phyloP scores from a whole-genome alignment of 2,329 filamentous ascomycete species.

The Verticillium alfalfae region DNA sequence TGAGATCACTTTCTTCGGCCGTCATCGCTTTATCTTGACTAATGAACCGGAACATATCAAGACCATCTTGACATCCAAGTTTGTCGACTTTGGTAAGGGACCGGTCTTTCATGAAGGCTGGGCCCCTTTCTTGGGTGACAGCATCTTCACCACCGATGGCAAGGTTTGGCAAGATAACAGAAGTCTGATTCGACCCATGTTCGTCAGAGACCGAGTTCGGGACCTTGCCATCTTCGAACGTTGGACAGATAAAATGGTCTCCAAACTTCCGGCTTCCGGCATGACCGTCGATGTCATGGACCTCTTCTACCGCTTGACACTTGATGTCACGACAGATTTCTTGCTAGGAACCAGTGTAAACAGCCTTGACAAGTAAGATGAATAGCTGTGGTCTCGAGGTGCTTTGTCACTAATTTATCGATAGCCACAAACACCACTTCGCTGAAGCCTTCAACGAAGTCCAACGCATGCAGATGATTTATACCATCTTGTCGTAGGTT shows the following conservation, averaged over 20 bases:
- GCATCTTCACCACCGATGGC: constrained; percentile 51
- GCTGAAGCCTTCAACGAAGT: constrained; percentile 66
- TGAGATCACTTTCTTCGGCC: constrained; percentile 26
- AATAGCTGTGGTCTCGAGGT: too few species aligned
- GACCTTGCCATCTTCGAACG: constrained; percentile 53
- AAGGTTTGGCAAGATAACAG: constrained; percentile 47
- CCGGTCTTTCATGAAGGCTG: constrained; percentile 33
- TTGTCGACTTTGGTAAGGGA: constrained; percentile 48
- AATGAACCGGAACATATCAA: constrained; percentile 46
- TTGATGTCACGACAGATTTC: constrained; percentile 64
- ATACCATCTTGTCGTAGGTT: constrained; percentile 42
- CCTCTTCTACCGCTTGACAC: constrained; percentile 59
- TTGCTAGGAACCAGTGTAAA: constrained; percentile 56
- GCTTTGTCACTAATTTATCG: constrained; percentile 9
- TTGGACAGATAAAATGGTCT: constrained; percentile 52
- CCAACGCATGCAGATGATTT: constrained; percentile 60
- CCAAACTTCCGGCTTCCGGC: constrained; percentile 50
- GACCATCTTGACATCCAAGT: constrained; percentile 42
- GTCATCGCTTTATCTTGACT: constrained; percentile 36
- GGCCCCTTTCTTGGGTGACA: constrained; percentile 45
- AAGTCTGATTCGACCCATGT: constrained; percentile 49
- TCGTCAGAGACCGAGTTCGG: constrained; percentile 37
- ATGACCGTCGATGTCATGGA: constrained; percentile 53
- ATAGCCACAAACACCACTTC: constrained; percentile 52
- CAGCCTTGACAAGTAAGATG: constrained; percentile 32